Evolutionary conservation across 805 yeast genomes (phyloP).

Genomic region (Candida michaelii): DNA sequence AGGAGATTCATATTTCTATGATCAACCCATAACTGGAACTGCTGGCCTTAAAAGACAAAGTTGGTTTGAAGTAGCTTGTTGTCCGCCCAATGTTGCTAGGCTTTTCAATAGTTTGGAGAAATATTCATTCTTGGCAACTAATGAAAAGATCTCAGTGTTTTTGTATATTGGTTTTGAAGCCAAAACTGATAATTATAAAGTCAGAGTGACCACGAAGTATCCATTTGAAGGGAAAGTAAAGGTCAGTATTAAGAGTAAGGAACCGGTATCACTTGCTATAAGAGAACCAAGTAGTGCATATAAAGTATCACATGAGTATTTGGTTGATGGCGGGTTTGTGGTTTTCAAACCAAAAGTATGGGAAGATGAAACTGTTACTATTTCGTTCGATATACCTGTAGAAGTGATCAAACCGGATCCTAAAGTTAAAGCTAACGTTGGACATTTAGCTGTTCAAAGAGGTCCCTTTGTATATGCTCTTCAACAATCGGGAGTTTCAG

Average conservation of each 20-base stretch:
- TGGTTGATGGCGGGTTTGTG: conserved; percentile 13
- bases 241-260: conserved; percentile 4
- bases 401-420: conserved; percentile 16
- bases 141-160: conserved; percentile 14
- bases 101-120: conserved; percentile 21
- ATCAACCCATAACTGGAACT: conserved; percentile 21
- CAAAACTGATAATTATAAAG: conserved; percentile 5
- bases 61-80: conserved; percentile 23
- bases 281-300: conserved; percentile 14
- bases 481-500: conserved; percentile 15
- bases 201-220: conserved; percentile 13
- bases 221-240: conserved; percentile 16
- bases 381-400: conserved; percentile 15
- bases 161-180: conserved; percentile 16
- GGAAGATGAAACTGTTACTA: conserved; percentile 5
- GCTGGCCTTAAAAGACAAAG: conserved; percentile 15
- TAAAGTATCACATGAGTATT: conserved; percentile 4
- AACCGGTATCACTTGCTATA: conserved; percentile 14
- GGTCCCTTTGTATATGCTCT: conserved; percentile 22
- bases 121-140: conserved; percentile 12
- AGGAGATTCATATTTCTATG: conserved; percentile 21
- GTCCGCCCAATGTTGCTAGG: conserved; percentile 26
- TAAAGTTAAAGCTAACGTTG: conserved; percentile 18
- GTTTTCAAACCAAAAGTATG: conserved; percentile 10
- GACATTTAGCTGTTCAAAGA: conserved; percentile 18